Percentiles rank a stretch among this genome's conserved stretches.
Conservation (phyloP, 345 rosid species). For the Hypericum perforatum region DNA sequence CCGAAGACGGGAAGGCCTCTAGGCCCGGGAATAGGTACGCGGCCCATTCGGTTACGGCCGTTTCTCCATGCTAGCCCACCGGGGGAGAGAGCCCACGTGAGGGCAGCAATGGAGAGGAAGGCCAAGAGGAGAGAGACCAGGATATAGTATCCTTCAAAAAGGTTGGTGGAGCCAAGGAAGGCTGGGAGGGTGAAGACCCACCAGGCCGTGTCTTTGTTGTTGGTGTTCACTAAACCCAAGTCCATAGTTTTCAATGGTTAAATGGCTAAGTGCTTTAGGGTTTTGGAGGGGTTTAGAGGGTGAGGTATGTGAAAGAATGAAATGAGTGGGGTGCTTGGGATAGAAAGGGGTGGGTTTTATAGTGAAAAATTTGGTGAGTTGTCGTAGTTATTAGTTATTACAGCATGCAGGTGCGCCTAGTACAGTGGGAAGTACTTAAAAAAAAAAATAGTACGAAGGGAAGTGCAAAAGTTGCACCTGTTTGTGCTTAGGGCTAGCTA, state of each 20-base stretch:
- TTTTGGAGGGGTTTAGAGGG: too few species aligned
- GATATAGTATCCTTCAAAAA: slow-evolving; percentile 23
- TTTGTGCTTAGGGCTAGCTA: too few species aligned
- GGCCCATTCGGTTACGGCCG: slow-evolving; percentile 41
- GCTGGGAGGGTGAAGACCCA: slow-evolving; percentile 62
- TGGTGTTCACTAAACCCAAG: neutral
- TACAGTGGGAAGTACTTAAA: too few species aligned
- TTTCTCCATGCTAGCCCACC: slow-evolving; percentile 73
- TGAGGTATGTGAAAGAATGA: too few species aligned
- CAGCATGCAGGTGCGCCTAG: too few species aligned
- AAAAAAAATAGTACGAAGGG: too few species aligned
- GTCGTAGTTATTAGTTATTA: too few species aligned
- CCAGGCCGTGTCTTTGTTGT: slow-evolving; percentile 34
- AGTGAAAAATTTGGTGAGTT: too few species aligned
- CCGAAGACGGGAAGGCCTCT: slow-evolving; percentile 73
- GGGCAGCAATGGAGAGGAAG: slow-evolving; percentile 23
- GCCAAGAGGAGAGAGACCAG: slow-evolving; percentile 30
- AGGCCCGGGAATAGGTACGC: slow-evolving; percentile 48
- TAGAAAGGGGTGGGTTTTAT: too few species aligned
- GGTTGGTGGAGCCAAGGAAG: slow-evolving; percentile 29
- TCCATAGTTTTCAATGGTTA: neutral
- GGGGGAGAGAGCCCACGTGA: slow-evolving; percentile 48
- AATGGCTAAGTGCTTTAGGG: too few species aligned
- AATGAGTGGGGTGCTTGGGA: too few species aligned
- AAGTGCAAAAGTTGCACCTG: too few species aligned